A percentile compares a stretch with the other conserved stretches of the same genome.
Conservation (phyloP, 345 rosid species). For the Diplotaxis tenuifolia region DNA sequence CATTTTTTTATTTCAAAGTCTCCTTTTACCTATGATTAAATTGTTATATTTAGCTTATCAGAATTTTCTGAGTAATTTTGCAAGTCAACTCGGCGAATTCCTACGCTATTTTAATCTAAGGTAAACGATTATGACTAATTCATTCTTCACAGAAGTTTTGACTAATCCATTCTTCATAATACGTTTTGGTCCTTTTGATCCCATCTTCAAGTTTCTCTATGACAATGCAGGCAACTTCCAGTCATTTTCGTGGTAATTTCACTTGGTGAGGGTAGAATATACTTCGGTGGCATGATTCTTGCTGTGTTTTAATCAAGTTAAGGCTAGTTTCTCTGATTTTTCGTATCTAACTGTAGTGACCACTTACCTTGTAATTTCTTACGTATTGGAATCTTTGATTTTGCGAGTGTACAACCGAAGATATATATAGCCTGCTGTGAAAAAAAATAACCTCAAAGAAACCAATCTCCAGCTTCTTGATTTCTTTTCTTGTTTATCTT, state of each 20-base stretch:
- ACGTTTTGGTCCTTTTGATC: slow-evolving; percentile 5
- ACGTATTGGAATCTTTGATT: not conserved
- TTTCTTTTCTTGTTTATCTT: not conserved
- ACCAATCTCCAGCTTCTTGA: slow-evolving; percentile 9
- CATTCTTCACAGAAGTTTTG: not conserved
- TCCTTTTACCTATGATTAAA: not conserved
- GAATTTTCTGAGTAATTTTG: not conserved
- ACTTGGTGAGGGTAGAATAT: not conserved
- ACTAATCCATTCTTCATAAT: slow-evolving; percentile 1
- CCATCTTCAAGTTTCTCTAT: not conserved
- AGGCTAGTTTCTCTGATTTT: slow-evolving; percentile 8
- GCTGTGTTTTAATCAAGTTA: slow-evolving; percentile 9
- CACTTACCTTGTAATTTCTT: not conserved
- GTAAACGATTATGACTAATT: slow-evolving; percentile 8
- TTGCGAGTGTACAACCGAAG: not conserved
- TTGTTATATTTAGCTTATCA: not conserved
- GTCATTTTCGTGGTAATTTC: slow-evolving; percentile 27
- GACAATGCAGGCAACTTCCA: slow-evolving; percentile 29
- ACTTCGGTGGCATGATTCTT: slow-evolving; percentile 14
- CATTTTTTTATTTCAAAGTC: not conserved
- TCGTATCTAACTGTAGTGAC: not conserved
- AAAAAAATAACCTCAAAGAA: too few species aligned
- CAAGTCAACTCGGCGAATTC: not conserved
- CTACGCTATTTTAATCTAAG: not conserved
- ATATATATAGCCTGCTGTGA: not conserved